Evolutionary conservation across 2,329 filamentous ascomycete genomes (phyloP).

Genomic region (Monosporascus sp.): DNA sequence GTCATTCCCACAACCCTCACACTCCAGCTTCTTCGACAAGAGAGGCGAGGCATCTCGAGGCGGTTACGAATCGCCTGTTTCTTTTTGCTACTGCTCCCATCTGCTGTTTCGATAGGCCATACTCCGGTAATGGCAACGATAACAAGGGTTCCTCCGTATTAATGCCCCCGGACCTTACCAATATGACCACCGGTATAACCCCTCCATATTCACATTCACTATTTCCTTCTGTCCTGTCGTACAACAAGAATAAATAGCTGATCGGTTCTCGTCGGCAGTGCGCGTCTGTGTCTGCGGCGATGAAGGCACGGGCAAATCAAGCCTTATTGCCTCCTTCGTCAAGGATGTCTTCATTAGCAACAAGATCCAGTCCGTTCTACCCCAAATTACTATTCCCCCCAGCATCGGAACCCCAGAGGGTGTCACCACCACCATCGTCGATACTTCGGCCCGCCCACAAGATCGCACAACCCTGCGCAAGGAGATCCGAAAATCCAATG

Average conservation of each 20-base stretch:
- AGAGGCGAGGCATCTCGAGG: not conserved
- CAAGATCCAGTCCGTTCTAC: slow-evolving; percentile 91
- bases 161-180: not conserved
- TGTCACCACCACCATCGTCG: slow-evolving; percentile 95
- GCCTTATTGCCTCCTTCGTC: slow-evolving; percentile 88
- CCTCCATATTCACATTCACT: not conserved
- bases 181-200: slow-evolving; percentile 10
- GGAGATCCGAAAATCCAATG: slow-evolving; percentile 94
- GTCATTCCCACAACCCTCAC: no score
- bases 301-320: slow-evolving; percentile 91
- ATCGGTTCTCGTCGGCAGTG: slow-evolving; percentile 41
- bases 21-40: no score
- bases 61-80: no score
- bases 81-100: not conserved
- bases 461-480: slow-evolving; percentile 86
- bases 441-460: slow-evolving; percentile 91
- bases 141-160: not conserved
- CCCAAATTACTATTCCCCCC: slow-evolving; percentile 90
- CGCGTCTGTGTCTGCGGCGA: slow-evolving; percentile 96
- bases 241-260: not conserved
- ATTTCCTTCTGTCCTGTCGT: not conserved
- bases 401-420: slow-evolving; percentile 92
- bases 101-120: not conserved
- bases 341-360: slow-evolving; percentile 95
- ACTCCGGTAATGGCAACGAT: not conserved